These are phyloP conservation scores for Pleoardoris graminearum DNA, from an alignment of 2,329 filamentous ascomycete species.

Conservation along the genomic window DNA sequence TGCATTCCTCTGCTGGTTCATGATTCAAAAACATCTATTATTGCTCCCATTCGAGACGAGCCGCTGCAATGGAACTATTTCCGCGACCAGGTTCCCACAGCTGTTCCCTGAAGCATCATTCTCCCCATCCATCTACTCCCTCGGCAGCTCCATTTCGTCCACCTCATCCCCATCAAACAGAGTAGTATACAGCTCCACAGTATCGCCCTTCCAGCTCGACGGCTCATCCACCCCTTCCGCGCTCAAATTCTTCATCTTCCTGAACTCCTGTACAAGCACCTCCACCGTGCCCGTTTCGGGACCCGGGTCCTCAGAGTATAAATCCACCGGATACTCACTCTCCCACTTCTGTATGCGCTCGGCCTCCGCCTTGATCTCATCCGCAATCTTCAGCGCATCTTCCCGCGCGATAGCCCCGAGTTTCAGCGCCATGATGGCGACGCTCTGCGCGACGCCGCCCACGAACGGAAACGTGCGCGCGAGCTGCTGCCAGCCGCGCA, in stretches of 20 bases:
- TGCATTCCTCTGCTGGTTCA: no score
- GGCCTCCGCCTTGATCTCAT: neutral
- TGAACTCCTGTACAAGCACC: neutral
- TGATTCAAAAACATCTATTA: no score
- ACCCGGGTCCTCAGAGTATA: neutral
- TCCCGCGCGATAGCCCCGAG: neutral
- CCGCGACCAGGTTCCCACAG: no score
- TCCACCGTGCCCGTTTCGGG: neutral
- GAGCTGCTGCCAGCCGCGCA: neutral
- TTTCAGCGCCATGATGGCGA: neutral
- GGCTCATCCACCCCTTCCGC: neutral
- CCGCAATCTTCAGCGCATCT: neutral
- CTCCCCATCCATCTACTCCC: no score
- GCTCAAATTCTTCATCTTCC: neutral
- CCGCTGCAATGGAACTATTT: no score
- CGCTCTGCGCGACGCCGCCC: neutral
- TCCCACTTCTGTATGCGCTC: neutral
- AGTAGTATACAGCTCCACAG: neutral
- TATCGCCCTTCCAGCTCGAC: neutral
- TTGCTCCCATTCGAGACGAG: no score
- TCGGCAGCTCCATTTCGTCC: no score
- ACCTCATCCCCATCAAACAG: no score
- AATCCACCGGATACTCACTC: neutral
- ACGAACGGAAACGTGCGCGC: neutral
- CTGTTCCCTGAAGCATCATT: no score